Evolutionary conservation across 108 stramenopile genomes (phyloP).

Genomic region (Nitzschia putrida): DNA sequence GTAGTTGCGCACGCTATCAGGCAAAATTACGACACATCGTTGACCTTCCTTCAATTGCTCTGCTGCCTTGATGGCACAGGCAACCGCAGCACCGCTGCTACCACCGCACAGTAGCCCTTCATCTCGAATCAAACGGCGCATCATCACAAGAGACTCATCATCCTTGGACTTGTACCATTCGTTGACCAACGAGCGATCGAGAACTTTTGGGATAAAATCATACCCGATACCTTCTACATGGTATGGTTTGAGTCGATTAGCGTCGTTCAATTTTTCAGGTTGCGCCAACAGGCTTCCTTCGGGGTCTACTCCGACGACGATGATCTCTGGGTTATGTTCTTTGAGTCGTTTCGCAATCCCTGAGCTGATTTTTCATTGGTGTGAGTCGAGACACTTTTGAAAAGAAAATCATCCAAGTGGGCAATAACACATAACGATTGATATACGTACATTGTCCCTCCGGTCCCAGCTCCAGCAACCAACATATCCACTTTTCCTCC

Average conservation of each 20-base stretch:
- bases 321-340: constrained; percentile 67
- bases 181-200: constrained; percentile 62
- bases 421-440: too few relatives aligned
- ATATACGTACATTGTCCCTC: constrained; percentile 69
- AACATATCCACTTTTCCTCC: constrained; percentile 83
- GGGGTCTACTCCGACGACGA: constrained; percentile 87
- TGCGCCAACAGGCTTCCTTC: constrained; percentile 75
- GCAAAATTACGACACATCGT: constrained; percentile 81
- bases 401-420: too few relatives aligned
- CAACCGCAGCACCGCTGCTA: constrained; percentile 81
- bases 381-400: too few relatives aligned
- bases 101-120: constrained; percentile 94
- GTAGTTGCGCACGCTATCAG: constrained; percentile 93
- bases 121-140: constrained; percentile 83
- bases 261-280: constrained; percentile 86
- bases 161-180: constrained; percentile 78
- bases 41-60: constrained; percentile 64
- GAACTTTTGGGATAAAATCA: constrained; percentile 91
- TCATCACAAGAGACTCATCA: constrained; percentile 71
- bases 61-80: constrained; percentile 78
- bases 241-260: constrained; percentile 66
- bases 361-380: constrained; percentile 35
- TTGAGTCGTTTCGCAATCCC: constrained; percentile 86
- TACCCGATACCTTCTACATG: constrained; percentile 95
- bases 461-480: constrained; percentile 85